Conservation (phyloP, 176 grass and related monocot species). For the Zoysia japonica region DNA sequence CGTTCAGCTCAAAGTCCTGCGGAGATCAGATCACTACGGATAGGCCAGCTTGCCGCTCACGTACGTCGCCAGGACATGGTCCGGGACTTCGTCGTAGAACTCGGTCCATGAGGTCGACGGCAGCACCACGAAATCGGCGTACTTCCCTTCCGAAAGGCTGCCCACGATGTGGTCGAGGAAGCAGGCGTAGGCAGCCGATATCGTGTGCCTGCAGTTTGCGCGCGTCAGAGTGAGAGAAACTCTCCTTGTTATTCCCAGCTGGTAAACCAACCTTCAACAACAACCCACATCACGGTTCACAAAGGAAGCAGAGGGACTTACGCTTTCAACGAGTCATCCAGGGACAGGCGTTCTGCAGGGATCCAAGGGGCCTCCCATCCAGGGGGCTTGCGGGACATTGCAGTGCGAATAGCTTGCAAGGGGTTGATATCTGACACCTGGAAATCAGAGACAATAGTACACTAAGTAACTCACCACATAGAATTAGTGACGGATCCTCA, state of each 20-base stretch:
- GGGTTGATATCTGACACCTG: conserved; percentile 92
- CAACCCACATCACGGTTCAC: background rate
- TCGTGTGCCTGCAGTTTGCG: conserved; percentile 57
- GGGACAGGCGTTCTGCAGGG: conserved; percentile 51
- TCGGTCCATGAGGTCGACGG: conserved; percentile 70
- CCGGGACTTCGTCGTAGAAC: conserved; percentile 40
- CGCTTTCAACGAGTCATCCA: conserved; percentile 82
- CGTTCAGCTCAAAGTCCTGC: background rate
- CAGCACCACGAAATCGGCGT: conserved; percentile 85
- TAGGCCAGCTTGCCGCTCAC: conserved; percentile 72
- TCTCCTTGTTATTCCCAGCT: background rate
- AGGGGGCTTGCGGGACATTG: conserved; percentile 56
- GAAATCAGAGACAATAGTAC: background rate
- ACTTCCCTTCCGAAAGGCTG: conserved; percentile 73
- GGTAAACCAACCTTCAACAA: background rate
- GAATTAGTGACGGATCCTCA: background rate
- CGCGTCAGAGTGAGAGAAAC: background rate
- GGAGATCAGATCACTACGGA: conserved; percentile 36
- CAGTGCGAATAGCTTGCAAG: conserved; percentile 62
- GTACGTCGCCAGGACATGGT: conserved; percentile 62
- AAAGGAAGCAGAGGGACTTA: conserved; percentile 32
- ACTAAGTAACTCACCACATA: conserved; percentile 1
- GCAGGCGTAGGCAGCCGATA: conserved; percentile 76
- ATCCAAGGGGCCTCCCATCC: conserved; percentile 78
- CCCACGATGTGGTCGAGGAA: conserved; percentile 70